Evolutionary conservation across 139 green algal species (phyloP), one percentile per base, ranked within the genome.

Genomic region (Coelastrella sp.): DNA sequence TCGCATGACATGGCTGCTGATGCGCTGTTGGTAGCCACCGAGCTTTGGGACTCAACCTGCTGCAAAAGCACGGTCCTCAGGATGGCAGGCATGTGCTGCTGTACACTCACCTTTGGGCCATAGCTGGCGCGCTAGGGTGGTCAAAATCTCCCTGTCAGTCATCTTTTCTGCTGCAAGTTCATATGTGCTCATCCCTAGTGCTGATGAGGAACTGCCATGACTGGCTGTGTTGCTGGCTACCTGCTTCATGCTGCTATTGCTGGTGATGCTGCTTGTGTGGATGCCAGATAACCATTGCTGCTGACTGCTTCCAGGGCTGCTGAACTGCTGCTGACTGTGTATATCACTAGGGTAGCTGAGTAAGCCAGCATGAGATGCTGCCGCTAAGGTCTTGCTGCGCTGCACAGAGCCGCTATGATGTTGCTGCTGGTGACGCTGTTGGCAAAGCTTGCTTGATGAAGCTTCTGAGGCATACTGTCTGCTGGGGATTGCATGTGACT

Each of bases 61-160:
- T 57, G 32, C 64, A 50, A 40, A 38, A 48, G 1, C 64, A 43
- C 11, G 13, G 19, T 11, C 13, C 6, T 66, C 19, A 66, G 2
- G 1, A 34, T 17, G 57, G 27, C 13, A 2, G 23, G 3, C 30
- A 21, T 66, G 27, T 27, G 57, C 2, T 66, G 0, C 1, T 17
- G 59, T 34, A n/a, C 3, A 40, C 64, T 23, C 38, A 92, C 89
- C 87, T 74, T 51, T 62, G 1, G 85, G 81, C 80, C 79, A 87
- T 0, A 90, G 68, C 75, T 92, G 88, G 34, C 41, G 40, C 0
- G 84, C 53, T 27, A 96, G 85, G 0, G 80, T 86, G 1, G 38
- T n/a, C 60, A 96, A 64, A 86, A 96, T 94, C n/a, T 90, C 85
- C 13, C n/a, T 30, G 40, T 94, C 90, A 25, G 40, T 81, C 91